These are phyloP conservation scores for Diaporthe caulivora DNA, from an alignment of 2,329 filamentous ascomycete species.

Conservation along the genomic window DNA sequence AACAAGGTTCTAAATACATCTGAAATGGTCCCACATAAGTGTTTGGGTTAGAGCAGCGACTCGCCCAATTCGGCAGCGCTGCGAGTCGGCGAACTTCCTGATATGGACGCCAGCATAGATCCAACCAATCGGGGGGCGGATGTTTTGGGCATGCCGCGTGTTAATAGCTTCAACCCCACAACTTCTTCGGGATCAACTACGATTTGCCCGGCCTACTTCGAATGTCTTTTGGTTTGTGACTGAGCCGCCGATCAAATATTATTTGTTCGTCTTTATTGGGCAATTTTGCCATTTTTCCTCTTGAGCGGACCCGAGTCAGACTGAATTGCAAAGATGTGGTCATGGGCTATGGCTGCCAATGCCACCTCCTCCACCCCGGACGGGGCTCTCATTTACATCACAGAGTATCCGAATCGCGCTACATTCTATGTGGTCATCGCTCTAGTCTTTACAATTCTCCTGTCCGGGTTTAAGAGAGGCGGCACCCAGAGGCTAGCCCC, in stretches of 20 bases:
- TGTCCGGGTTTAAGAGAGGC: neutral
- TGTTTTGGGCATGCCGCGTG: neutral
- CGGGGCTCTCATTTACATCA: neutral
- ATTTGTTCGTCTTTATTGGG: neutral
- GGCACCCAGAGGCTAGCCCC: neutral
- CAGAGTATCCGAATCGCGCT: neutral
- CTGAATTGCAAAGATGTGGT: neutral
- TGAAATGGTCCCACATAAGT: neutral
- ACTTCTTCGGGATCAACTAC: neutral
- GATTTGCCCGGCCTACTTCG: neutral
- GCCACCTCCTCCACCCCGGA: neutral
- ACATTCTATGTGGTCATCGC: neutral
- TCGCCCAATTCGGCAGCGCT: neutral
- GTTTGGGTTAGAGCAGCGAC: neutral
- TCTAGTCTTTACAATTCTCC: neutral
- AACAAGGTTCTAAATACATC: slow-evolving; percentile 1
- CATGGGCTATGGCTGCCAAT: slow-evolving; percentile 11
- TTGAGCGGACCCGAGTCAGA: neutral
- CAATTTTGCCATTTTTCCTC: neutral
- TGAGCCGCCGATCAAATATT: neutral
- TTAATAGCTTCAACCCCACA: neutral
- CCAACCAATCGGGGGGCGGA: slow-evolving; percentile 12
- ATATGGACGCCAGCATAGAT: neutral
- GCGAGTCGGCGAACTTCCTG: slow-evolving; percentile 13
- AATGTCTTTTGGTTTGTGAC: neutral